These are phyloP conservation scores for Cyberlindnera maritima DNA, from an alignment of 805 yeast species.

Conservation along the genomic window DNA sequence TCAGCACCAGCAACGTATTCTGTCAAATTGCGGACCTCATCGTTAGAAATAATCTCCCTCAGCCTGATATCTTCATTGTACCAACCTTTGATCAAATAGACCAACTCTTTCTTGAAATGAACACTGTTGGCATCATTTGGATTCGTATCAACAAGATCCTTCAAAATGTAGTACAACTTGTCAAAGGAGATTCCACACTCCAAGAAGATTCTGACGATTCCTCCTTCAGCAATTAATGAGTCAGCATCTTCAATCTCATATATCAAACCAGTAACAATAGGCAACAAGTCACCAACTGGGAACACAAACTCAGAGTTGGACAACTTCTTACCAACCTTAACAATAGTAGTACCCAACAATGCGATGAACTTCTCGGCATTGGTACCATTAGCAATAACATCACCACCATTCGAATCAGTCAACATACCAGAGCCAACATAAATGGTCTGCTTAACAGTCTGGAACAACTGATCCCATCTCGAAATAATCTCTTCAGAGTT, in stretches of 20 bases:
- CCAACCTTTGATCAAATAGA: conserved; percentile 64
- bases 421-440: conserved; percentile 1
- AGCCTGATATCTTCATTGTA: conserved; percentile 60
- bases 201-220: conserved; percentile 58
- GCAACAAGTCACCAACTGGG: conserved; percentile 70
- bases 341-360: conserved; percentile 25
- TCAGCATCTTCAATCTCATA: conserved; percentile 41
- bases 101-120: conserved; percentile 55
- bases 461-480: conserved; percentile 76
- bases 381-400: conserved; percentile 5
- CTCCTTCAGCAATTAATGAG: conserved; percentile 37
- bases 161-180: conserved; percentile 61
- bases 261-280: conserved; percentile 54
- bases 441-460: conserved; percentile 24
- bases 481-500: conserved; percentile 77
- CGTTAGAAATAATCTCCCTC: conserved; percentile 42
- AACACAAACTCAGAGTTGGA: conserved; percentile 72
- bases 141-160: conserved; percentile 58
- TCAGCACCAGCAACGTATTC: conserved; percentile 52
- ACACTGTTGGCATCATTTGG: conserved; percentile 52
- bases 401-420: not conserved
- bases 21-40: conserved; percentile 32
- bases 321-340: conserved; percentile 59
- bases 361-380: conserved; percentile 19
- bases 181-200: conserved; percentile 63